Evolutionary conservation across 306 rosid species (phyloP), one percentile per base, ranked within the genome.

Genomic region (Corylus heterophylla): DNA sequence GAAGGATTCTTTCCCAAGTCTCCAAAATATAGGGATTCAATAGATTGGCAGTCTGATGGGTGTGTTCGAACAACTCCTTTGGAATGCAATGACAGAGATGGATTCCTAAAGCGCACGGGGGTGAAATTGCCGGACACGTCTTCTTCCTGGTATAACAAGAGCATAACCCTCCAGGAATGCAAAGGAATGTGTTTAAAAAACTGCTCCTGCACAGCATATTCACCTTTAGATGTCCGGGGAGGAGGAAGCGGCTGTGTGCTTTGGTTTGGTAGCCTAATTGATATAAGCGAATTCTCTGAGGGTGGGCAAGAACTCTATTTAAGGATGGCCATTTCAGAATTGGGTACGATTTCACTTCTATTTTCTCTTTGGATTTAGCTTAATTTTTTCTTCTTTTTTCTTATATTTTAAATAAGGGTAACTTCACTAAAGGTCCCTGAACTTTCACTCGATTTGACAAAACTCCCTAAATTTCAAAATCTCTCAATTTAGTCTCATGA

Each of bases 231-330:
- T 54, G 8, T 76, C 29, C 73, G 75, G 27, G 12, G 59, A 12
- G 78, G 74, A 13, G 82, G 85, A n/a, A 80, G 83, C 62, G 89
- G 88, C 27, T 88, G 89, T 68, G 0, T 84, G 45, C 45, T 82
- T 71, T 82, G 89, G 89, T 81, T 77, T 5, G 37, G 59, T 50
- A 18, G 58, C 45, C 49, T 85, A 55, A 20, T 76, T 54, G 89
- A 86, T 68, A 71, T 88, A 39, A 79, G 80, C 63, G 55, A 9
- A 70, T 22, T 73, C 48, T 0, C 22, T n/a, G 11, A 4, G 14
- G 80, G 50, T 74, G 90, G 91, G 5, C 90, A 82, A 81, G 90
- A 84, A 12, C 22, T 64, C 35, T 35, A 64, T 35, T 0, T 64
- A 64, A 64, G 45, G 48, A 18, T 64, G 70, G 47, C 70, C 45